Evolutionary conservation across 202 grass and related monocot species (phyloP), one percentile per base, ranked within the genome.

Genomic region (Carex arenaria): DNA sequence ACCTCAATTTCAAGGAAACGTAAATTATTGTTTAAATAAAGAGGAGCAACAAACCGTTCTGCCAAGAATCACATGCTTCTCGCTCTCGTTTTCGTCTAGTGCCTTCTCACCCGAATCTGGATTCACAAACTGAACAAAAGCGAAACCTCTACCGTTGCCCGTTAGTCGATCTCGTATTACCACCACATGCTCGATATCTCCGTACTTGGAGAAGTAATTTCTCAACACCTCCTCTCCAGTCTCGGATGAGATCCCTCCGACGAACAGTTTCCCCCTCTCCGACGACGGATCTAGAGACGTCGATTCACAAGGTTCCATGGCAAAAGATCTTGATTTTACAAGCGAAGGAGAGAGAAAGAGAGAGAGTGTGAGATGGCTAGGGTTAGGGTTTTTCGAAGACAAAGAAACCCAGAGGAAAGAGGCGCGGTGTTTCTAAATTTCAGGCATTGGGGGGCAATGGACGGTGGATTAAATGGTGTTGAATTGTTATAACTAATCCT

Each of bases 81-180:
- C 86, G 45, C 1, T 80, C 82, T 88, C 85, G 62, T 65, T 90
- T 30, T 92, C 94, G n/a, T 82, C 91, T 45, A 99, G 89, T 43
- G 89, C 93, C 22, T 72, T 89, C 84, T 84, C 88, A 0, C 91
- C 85, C 7, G 79, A 87, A 5, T 72, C 83, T 80, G 91, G 86
- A 74, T 85, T 87, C 59, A 79, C 72, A 78, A 96, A 99, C 91
- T 94, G 88, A 14, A 99, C 96, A 86, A 99, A 99, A 0, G 89
- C 96, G 87, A 94, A 99, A 0, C 93, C 93, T n/a, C 93, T 89
- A 5, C 88, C 85, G 36, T 92, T 89, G 0, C 91, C 91, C 17
- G 89, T 96, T 42, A 86, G 72, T 73, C 86, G 70, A 82, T 94
- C 91, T 72, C 91, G 85, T 80, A 99, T 91, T 52, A 99, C 93